Evolutionary conservation across 106 monocot genomes (phyloP), one percentile per base, ranked within the genome.

Genomic region (Cymbidium sinense): DNA sequence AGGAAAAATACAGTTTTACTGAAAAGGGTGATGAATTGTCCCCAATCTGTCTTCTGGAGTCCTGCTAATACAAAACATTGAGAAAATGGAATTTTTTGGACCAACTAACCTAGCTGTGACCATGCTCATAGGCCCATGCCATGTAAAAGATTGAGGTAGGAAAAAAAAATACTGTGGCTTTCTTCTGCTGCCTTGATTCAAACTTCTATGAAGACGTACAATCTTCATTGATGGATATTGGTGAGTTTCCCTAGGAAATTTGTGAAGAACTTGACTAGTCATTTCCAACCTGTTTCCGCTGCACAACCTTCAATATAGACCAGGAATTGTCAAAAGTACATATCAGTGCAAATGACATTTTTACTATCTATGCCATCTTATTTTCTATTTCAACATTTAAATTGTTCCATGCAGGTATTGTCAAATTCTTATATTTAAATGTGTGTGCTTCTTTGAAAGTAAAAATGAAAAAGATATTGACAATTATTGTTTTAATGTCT

Each of bases 381-480:
- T 67, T 67, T 67, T 67, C 67, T 17, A 71, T 36, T 20, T 71
- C 37, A 39, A n/a, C 21, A 39, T 8, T 71, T 33, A 1, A 47
- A 19, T 71, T 71, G 39, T 29, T 71, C 2, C 17, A 30, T 71
- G n/a, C 37, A 71, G 37, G 55, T 18, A 27, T 70, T 82, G 9
- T 35, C 7, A 73, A 70, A 27, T 71, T 77, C 0, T 58, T 6
- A 13, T 23, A 23, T 23, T 61, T 61, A 65, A n/a, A 33, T 43
- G 71, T 75, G 72, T 75, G 37, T 51, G 7, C 11, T 67, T 67
- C 33, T 67, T 33, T 67, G 64, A 9, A 64, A 64, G 25, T 64
- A 9, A 27, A 8, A 64, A 64, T 64, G 17, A 8, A 21, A 21
- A 5, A 33, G 67, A 15, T 33, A 67, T 58, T 21, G 23, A 23